Percentiles rank a stretch among this genome's conserved stretches.
phyloP scores from a whole-genome alignment of 805 yeast species.

The Torulaspora maleeae region DNA sequence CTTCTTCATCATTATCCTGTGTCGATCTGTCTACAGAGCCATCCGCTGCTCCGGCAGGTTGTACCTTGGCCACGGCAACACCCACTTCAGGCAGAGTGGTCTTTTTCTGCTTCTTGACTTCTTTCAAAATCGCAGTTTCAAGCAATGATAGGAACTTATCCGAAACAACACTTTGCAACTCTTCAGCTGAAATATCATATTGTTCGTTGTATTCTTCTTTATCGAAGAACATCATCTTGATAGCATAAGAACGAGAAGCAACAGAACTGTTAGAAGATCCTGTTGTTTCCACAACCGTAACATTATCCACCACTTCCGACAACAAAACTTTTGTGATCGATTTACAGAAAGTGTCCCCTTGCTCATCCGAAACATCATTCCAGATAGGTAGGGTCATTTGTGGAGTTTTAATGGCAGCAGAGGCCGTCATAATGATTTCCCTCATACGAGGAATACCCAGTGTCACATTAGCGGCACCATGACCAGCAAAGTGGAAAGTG shows the following conservation, averaged over 20 bases:
- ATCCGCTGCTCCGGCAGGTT: conserved; percentile 40
- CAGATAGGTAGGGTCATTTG: conserved; percentile 92
- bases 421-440: conserved; percentile 99
- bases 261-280: conserved; percentile 49
- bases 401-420: conserved; percentile 93
- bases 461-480: conserved; percentile 99
- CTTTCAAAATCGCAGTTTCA: conserved; percentile 71
- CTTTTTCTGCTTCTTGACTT: conserved; percentile 71
- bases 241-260: conserved; percentile 63
- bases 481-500: conserved; percentile 98
- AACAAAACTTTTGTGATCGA: conserved; percentile 78
- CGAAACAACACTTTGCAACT: conserved; percentile 66
- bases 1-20: conserved; percentile 53
- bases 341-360: conserved; percentile 91
- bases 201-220: conserved; percentile 74
- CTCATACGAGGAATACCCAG: conserved; percentile 99
- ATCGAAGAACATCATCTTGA: conserved; percentile 71
- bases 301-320: conserved; percentile 83
- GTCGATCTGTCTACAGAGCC: conserved; percentile 37
- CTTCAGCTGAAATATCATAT: conserved; percentile 79
- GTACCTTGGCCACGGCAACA: conserved; percentile 59
- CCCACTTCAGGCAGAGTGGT: conserved; percentile 62
- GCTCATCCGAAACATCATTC: conserved; percentile 72
- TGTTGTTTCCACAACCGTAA: conserved; percentile 82
- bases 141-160: conserved; percentile 61